Percentiles rank a stretch among this genome's conserved stretches.
phyloP scores from a whole-genome alignment of 2,329 filamentous ascomycete species.

The Pleoardoris graminearum region DNA sequence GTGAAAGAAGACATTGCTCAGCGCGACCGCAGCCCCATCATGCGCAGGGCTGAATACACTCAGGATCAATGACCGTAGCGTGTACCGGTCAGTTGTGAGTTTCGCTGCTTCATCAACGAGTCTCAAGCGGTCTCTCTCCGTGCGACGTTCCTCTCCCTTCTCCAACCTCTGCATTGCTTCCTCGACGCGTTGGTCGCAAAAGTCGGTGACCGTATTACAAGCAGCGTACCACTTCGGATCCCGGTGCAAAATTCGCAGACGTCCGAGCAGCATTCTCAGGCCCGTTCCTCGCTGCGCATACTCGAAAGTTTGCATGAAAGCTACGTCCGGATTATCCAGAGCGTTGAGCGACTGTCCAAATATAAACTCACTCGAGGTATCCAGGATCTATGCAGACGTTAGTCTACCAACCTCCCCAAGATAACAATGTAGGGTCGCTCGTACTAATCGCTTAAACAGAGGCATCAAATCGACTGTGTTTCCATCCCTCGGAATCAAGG shows the following conservation, averaged over 20 bases:
- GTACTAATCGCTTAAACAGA: conserved; percentile 13
- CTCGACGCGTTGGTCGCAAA: conserved; percentile 9
- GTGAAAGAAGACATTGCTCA: conserved; percentile 27
- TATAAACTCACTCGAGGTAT: conserved; percentile 16
- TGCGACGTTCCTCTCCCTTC: conserved; percentile 5
- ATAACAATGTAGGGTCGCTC: neutral
- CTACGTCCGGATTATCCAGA: conserved; percentile 1
- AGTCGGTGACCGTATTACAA: conserved; percentile 9
- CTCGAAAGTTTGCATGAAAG: conserved; percentile 14
- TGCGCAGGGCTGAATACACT: conserved; percentile 27
- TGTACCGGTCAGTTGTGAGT: conserved; percentile 17
- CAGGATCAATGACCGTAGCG: conserved; percentile 19
- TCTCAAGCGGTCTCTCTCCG: conserved; percentile 8
- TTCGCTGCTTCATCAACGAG: conserved; percentile 25
- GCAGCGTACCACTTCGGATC: conserved; percentile 12
- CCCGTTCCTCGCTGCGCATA: conserved; percentile 7
- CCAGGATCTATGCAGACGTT: conserved; percentile 4
- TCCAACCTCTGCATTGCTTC: conserved; percentile 10
- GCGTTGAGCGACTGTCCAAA: conserved; percentile 14
- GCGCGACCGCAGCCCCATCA: conserved; percentile 21
- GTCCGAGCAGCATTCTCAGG: neutral
- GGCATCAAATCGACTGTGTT: conserved; percentile 9
- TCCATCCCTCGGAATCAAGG: conserved; percentile 7
- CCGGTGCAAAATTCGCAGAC: conserved; percentile 1
- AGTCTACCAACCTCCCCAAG: neutral